Conservation (phyloP, 352 stramenopile species). For the Globisporangium paroecandrum region DNA sequence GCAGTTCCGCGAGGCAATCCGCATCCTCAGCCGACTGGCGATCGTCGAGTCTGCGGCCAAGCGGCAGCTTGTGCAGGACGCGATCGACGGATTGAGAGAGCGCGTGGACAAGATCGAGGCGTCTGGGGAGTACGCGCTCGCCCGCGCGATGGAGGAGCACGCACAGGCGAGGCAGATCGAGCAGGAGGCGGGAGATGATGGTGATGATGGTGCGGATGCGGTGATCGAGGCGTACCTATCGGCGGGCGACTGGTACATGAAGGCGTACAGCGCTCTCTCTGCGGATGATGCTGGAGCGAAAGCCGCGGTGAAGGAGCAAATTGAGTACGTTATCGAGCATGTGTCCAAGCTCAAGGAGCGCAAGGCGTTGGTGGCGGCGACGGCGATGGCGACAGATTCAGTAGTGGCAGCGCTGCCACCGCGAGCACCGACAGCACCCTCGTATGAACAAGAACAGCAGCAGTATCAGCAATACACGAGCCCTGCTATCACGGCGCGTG, state of each 20-base stretch:
- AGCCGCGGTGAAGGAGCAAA: slow-evolving; percentile 50
- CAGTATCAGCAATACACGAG: neutral
- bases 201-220: neutral
- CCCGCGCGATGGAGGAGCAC: slow-evolving; percentile 34
- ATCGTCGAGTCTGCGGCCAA: slow-evolving; percentile 76
- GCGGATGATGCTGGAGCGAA: slow-evolving; percentile 26
- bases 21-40: slow-evolving; percentile 60
- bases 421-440: neutral
- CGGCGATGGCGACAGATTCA: neutral
- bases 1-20: slow-evolving; percentile 52
- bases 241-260: slow-evolving; percentile 65
- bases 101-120: slow-evolving; percentile 41
- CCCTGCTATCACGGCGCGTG: neutral
- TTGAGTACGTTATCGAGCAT: slow-evolving; percentile 77
- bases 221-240: slow-evolving; percentile 52
- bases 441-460: neutral
- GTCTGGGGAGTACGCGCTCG: slow-evolving; percentile 31
- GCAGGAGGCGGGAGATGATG: slow-evolving; percentile 8
- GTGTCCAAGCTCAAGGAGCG: slow-evolving; percentile 48
- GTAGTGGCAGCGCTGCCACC: neutral
- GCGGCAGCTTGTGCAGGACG: slow-evolving; percentile 50
- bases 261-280: slow-evolving; percentile 45
- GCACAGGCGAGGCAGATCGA: slow-evolving; percentile 19
- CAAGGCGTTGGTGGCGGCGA: neutral
- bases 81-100: slow-evolving; percentile 48